A percentile compares a stretch with the other conserved stretches of the same genome.
Evolutionary conservation across 108 stramenopile genomes (phyloP).

Genomic region (Stephanodiscus triporus): DNA sequence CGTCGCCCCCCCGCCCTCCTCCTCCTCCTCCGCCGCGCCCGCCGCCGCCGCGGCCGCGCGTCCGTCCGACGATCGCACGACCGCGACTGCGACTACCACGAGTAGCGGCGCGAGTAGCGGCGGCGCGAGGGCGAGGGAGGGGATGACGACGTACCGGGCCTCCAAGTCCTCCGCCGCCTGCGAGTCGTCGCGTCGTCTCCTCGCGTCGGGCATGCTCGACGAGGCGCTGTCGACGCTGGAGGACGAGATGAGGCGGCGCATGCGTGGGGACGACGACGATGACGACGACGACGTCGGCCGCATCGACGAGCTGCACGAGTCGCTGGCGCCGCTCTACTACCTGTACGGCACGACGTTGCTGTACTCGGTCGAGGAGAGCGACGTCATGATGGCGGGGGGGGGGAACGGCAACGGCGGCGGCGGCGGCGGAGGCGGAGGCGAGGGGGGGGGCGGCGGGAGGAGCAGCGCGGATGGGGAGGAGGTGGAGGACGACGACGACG

Average conservation of each 20-base stretch:
- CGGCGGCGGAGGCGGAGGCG: not conserved
- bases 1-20: too few relatives aligned
- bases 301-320: slow-evolving; percentile 53
- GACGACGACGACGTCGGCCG: slow-evolving; percentile 18
- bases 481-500: not conserved
- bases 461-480: slow-evolving; percentile 1
- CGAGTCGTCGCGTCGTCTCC: slow-evolving; percentile 48
- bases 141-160: slow-evolving; percentile 43
- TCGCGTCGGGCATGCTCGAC: slow-evolving; percentile 63
- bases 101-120: not conserved
- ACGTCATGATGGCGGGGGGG: slow-evolving; percentile 40
- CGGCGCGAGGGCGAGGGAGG: slow-evolving; percentile 9
- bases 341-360: slow-evolving; percentile 87
- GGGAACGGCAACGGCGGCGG: not conserved
- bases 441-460: not conserved
- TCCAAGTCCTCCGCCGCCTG: slow-evolving; percentile 58
- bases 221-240: slow-evolving; percentile 58
- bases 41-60: too few relatives aligned
- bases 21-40: not conserved
- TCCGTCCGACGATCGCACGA: not conserved
- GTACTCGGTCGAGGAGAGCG: slow-evolving; percentile 82
- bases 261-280: not conserved
- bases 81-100: not conserved
- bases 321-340: slow-evolving; percentile 84
- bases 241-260: slow-evolving; percentile 6